Conservation (phyloP, 2,329 filamentous ascomycete species). For the Alternaria ventricosa region DNA sequence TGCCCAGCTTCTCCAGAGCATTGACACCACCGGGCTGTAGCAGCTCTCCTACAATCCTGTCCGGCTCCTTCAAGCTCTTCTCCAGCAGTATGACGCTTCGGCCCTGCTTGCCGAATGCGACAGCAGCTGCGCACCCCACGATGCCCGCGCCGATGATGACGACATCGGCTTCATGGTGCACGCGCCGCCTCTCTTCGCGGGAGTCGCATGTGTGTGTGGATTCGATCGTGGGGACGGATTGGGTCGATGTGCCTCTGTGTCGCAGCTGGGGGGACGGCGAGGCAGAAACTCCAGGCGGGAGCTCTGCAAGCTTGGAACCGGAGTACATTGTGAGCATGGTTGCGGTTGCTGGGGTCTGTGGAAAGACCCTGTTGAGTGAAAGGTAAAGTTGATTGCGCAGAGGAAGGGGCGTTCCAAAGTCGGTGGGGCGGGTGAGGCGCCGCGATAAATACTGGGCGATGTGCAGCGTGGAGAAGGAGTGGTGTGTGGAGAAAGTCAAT, state of each 20-base stretch:
- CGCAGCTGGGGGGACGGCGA: constrained; percentile 17
- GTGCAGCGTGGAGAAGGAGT: neutral
- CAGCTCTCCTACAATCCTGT: constrained; percentile 94
- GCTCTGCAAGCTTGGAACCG: constrained; percentile 29
- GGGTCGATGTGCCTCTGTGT: constrained; percentile 21
- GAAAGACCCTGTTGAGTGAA: constrained; percentile 12
- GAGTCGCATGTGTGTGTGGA: constrained; percentile 26
- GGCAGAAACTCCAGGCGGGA: constrained; percentile 29
- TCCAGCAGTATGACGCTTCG: constrained; percentile 91
- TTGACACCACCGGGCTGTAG: constrained; percentile 89
- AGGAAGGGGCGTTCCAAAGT: neutral
- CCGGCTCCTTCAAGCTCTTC: constrained; percentile 85
- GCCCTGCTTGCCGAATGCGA: constrained; percentile 84
- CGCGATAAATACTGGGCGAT: neutral
- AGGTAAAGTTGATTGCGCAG: neutral
- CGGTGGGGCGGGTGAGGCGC: neutral
- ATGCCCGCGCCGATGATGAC: constrained; percentile 92
- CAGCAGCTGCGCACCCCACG: constrained; percentile 85
- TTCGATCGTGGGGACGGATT: constrained; percentile 17
- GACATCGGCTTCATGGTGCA: constrained; percentile 74
- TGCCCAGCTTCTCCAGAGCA: constrained; percentile 79
- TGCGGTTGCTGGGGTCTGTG: constrained; percentile 17
- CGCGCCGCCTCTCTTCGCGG: constrained; percentile 55
- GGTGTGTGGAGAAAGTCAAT: neutral
- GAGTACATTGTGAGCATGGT: constrained; percentile 37